Evolutionary conservation across 2,329 filamentous ascomycete species (phyloP).

Genomic region (Phyllosticta citribraziliensis): DNA sequence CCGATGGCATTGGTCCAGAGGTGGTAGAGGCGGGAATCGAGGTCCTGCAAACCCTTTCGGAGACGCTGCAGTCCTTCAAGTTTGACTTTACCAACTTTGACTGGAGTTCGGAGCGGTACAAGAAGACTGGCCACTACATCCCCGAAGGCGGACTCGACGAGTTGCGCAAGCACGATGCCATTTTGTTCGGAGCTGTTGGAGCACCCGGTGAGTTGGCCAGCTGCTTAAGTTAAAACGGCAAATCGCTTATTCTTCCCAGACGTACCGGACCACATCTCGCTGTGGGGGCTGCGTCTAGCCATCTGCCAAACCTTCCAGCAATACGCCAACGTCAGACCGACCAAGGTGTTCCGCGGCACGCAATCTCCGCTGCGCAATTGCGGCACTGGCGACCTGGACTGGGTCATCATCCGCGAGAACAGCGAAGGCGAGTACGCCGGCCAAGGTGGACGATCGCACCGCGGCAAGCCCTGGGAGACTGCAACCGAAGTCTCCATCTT

Average conservation of each 20-base stretch:
- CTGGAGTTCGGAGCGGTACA: constrained; percentile 59
- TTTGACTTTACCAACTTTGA: constrained; percentile 54
- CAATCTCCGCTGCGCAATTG: constrained; percentile 45
- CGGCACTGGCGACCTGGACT: constrained; percentile 49
- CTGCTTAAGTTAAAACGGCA: background rate
- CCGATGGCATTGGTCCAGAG: constrained; percentile 61
- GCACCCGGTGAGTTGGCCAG: constrained; percentile 38
- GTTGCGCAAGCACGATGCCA: constrained; percentile 52
- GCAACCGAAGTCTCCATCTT: constrained; percentile 57
- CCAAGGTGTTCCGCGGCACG: constrained; percentile 51
- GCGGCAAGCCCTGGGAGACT: constrained; percentile 48
- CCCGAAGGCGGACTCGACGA: constrained; percentile 49
- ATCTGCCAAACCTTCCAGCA: constrained; percentile 47
- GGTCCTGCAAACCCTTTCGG: constrained; percentile 47
- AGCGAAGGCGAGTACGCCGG: constrained; percentile 58
- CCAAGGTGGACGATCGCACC: constrained; percentile 53
- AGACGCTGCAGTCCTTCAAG: constrained; percentile 46
- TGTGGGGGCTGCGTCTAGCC: constrained; percentile 47
- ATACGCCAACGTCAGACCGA: constrained; percentile 50
- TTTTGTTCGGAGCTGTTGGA: constrained; percentile 60
- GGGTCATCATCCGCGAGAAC: constrained; percentile 59
- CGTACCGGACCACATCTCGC: constrained; percentile 47
- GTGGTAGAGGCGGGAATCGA: constrained; percentile 55
- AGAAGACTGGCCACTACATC: constrained; percentile 55
- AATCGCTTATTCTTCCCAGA: constrained; percentile 20